Conservation (phyloP, 1,139 yeast genomes). For the Pichia sp. region DNA sequence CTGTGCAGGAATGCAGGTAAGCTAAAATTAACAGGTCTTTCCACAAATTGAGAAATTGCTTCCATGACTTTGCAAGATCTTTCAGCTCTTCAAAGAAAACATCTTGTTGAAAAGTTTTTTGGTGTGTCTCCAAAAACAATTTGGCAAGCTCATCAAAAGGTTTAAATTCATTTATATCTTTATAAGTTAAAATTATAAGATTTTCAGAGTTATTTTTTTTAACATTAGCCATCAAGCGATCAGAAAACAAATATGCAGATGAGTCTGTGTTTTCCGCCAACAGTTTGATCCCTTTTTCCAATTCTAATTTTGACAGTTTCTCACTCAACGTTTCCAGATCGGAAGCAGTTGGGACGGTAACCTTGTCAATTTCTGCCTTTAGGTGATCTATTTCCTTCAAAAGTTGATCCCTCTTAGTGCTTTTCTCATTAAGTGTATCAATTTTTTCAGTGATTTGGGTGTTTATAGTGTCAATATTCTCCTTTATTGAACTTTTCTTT, state of each 20-base stretch:
- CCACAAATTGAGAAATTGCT: constrained; percentile 9
- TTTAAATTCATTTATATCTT: constrained; percentile 1
- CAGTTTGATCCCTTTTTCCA: constrained; percentile 6
- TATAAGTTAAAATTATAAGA: background rate
- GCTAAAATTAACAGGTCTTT: constrained; percentile 11
- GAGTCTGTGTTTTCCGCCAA: background rate
- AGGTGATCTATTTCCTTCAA: constrained; percentile 7
- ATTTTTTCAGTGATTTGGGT: background rate
- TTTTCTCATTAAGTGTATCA: constrained; percentile 1
- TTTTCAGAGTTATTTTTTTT: background rate
- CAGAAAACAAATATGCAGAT: background rate
- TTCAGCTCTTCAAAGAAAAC: constrained; percentile 1
- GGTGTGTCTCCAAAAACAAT: constrained; percentile 4
- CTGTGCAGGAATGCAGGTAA: constrained; percentile 6
- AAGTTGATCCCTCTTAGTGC: constrained; percentile 3
- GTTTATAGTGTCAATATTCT: constrained; percentile 1
- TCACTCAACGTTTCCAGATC: constrained; percentile 5
- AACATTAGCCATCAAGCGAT: constrained; percentile 4
- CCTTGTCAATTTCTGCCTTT: constrained; percentile 1
- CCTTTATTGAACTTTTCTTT: constrained; percentile 1
- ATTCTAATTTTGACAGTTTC: constrained; percentile 7
- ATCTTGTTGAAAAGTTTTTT: background rate
- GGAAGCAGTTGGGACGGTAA: constrained; percentile 7
- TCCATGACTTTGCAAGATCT: constrained; percentile 7
- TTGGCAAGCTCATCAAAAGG: constrained; percentile 9